These are phyloP conservation scores for Berberis vulgaris DNA, from an alignment of 164 flowering plant genomes.

Conservation along the genomic window DNA sequence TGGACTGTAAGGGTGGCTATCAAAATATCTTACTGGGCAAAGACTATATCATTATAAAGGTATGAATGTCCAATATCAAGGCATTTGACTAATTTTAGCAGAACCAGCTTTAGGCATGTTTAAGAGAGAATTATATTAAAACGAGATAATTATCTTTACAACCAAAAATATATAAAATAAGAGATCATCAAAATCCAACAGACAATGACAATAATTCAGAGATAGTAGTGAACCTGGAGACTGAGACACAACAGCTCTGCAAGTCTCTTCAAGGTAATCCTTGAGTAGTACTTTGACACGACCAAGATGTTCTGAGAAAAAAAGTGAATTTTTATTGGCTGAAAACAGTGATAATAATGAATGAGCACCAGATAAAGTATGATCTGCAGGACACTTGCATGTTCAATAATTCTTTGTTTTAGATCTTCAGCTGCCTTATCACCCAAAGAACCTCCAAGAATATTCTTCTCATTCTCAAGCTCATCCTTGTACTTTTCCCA, in stretches of 20 bases:
- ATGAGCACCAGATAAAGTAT: not conserved
- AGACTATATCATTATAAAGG: too few species aligned
- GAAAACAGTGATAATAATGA: not conserved
- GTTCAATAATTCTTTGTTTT: slow-evolving; percentile 83
- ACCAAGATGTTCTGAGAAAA: slow-evolving; percentile 84
- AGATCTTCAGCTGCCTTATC: slow-evolving; percentile 94
- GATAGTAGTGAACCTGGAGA: slow-evolving; percentile 46
- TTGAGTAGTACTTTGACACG: slow-evolving; percentile 87
- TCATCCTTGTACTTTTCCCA: slow-evolving; percentile 70
- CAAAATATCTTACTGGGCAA: too few species aligned
- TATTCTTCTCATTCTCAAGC: slow-evolving; percentile 74
- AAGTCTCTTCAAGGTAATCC: slow-evolving; percentile 84
- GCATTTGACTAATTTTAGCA: too few species aligned
- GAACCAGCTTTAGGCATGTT: too few species aligned
- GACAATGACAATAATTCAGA: not conserved
- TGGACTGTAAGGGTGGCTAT: too few species aligned
- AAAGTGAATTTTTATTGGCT: not conserved
- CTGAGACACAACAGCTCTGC: slow-evolving; percentile 82
- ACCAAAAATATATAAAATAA: not conserved
- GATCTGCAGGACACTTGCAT: slow-evolving; percentile 34
- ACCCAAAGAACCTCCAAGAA: slow-evolving; percentile 80
- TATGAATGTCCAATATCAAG: too few species aligned
- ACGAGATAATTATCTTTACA: too few species aligned
- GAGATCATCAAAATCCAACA: not conserved
- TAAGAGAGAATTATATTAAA: too few species aligned